Conservation (phyloP, 2,329 filamentous ascomycete species). For the Stylonectria norvegica region DNA sequence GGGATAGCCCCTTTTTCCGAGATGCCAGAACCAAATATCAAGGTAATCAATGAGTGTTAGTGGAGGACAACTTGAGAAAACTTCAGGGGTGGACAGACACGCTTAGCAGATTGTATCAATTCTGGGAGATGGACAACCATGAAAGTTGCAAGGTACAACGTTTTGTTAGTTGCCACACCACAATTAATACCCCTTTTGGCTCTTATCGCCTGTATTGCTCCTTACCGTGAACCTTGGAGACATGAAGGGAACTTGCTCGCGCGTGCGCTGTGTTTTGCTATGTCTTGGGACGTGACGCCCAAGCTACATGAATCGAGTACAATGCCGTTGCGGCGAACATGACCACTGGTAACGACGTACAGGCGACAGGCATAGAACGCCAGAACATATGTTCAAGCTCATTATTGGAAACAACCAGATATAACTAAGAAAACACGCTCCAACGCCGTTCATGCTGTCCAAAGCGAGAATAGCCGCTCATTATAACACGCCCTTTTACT, state of each 20-base stretch:
- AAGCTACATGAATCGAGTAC: no score
- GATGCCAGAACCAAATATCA: conserved; percentile 16
- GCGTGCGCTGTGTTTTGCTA: no score
- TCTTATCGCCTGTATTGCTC: no score
- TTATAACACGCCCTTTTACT: background rate
- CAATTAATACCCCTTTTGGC: conserved; percentile 22
- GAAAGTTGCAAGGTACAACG: conserved; percentile 1
- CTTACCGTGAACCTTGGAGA: no score
- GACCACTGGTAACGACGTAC: no score
- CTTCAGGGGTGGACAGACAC: conserved; percentile 14
- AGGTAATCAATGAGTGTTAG: conserved; percentile 20
- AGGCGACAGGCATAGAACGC: no score
- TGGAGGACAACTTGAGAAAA: conserved; percentile 16
- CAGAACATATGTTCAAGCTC: no score
- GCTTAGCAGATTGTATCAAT: conserved; percentile 24
- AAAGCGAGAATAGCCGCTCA: conserved; percentile 1
- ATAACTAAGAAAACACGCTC: background rate
- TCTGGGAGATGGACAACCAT: conserved; percentile 15
- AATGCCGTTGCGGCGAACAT: no score
- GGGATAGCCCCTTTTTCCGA: conserved; percentile 8
- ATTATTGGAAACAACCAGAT: no score
- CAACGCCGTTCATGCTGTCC: conserved; percentile 12
- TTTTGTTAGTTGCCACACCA: conserved; percentile 18
- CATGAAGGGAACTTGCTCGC: no score
- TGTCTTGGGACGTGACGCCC: no score